phyloP scores from a whole-genome alignment of 371 early-diverging fungal species.

The Agmasoma carcini region DNA sequence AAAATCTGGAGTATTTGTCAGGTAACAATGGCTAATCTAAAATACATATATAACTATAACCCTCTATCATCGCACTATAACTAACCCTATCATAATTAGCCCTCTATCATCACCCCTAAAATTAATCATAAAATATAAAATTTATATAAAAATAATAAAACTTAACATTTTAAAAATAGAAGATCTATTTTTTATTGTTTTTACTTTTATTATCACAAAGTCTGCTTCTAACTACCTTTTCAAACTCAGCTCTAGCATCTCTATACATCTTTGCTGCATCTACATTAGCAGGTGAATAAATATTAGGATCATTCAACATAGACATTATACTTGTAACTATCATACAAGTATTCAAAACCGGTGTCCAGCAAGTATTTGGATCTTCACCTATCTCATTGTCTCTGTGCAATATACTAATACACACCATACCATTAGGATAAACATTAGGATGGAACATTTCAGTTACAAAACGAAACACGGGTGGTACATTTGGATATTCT shows the following conservation, averaged over 20 bases:
- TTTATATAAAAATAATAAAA: too few species aligned
- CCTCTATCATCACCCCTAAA: too few species aligned
- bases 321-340: slow-evolving; percentile 77
- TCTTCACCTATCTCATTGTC: slow-evolving; percentile 59
- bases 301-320: slow-evolving; percentile 86
- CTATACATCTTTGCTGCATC: slow-evolving; percentile 63
- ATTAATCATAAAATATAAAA: too few species aligned
- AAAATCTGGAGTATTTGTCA: too few species aligned
- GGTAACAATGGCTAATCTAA: too few species aligned
- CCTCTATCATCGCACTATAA: too few species aligned
- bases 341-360: slow-evolving; percentile 85
- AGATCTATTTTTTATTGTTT: slow-evolving; percentile 1
- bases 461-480: slow-evolving; percentile 63
- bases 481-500: slow-evolving; percentile 66
- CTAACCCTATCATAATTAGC: too few species aligned
- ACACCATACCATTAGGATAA: slow-evolving; percentile 85
- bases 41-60: too few species aligned
- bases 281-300: slow-evolving; percentile 86
- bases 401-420: slow-evolving; percentile 91
- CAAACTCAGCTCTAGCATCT: slow-evolving; percentile 42
- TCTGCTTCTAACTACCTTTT: slow-evolving; percentile 37
- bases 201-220: slow-evolving; percentile 17
- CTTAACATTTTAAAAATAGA: too few species aligned
- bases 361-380: slow-evolving; percentile 59
- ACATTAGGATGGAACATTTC: slow-evolving; percentile 65